Evolutionary conservation across 2,329 filamentous ascomycete species (phyloP), one percentile per base, ranked within the genome.

Genomic region (Fusarium compactum): DNA sequence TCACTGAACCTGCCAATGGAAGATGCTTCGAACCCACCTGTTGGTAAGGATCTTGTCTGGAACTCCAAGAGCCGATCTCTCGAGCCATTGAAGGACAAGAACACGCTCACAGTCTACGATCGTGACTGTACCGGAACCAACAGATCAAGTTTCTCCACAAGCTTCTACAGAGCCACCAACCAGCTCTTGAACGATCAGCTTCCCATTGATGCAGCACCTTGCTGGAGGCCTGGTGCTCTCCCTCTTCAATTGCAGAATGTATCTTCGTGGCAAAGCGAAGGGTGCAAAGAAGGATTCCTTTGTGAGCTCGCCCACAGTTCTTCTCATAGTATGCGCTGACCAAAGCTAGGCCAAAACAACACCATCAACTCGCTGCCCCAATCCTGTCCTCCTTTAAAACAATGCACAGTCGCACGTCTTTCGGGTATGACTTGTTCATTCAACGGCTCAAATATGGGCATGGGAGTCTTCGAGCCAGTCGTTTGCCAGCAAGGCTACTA

Each of bases 381-480:
- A 57, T 84, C 78, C 60, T 84, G 82, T 45, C 81, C 82, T 11
- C 81, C 82, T 11, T 58, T 80, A 4, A 74, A 76, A 3, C 53
- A 69, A 12, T 84, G 82, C 32, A 82, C 83, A 32, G 65, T 77
- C 41, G 71, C 76, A 4, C 77, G 82, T 55, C 55, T 83, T 3
- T 76, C 77, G 1, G 80, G 80, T 1, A 62, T 68, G 11, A 74
- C 79, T 5, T 84, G 81, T 60, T 32, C 54, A 2, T 70, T 78
- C 7, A 24, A 77, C 1, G 80, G 78, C 24, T 65, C 43, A 8
- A 84, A 83, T 54, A 74, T 81, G 18, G 80, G 72, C 4, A 84
- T 84, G 82, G 82, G 83, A 0, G 80, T 79, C 4, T 84, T 85
- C 54, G 86, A 88, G 66, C 86, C 86, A 2, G 78, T 85, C 6